Conservation (phyloP, 768 basidiomycete species). For the Leccinum ochraceum region DNA sequence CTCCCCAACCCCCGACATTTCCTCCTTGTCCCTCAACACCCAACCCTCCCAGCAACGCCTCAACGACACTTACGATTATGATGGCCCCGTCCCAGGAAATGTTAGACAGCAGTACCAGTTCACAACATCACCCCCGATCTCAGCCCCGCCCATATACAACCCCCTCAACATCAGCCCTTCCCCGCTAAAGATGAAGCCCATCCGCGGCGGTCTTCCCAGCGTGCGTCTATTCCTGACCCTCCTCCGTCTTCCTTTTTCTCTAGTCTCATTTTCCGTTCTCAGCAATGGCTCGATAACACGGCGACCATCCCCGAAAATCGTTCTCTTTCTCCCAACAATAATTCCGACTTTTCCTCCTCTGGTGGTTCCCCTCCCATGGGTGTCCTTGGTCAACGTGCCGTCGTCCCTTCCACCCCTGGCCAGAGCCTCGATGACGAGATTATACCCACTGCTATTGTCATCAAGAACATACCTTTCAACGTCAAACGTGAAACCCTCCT, state of each 20-base stretch:
- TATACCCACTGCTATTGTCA: slow-evolving; percentile 98
- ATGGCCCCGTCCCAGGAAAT: slow-evolving; percentile 51
- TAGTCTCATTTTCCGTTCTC: slow-evolving; percentile 26
- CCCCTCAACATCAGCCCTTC: slow-evolving; percentile 62
- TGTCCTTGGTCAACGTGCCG: slow-evolving; percentile 43
- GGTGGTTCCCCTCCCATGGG: slow-evolving; percentile 75
- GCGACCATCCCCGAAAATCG: slow-evolving; percentile 59
- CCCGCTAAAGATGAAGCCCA: slow-evolving; percentile 73
- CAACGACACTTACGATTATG: slow-evolving; percentile 86
- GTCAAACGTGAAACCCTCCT: slow-evolving; percentile 96
- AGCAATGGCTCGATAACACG: slow-evolving; percentile 88
- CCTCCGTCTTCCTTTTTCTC: slow-evolving; percentile 21
- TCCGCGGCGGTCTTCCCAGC: slow-evolving; percentile 69
- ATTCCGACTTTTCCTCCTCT: slow-evolving; percentile 86
- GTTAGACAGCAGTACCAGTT: slow-evolving; percentile 69
- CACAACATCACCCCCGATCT: slow-evolving; percentile 60
- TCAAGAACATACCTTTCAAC: slow-evolving; percentile 99
- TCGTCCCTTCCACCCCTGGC: slow-evolving; percentile 51
- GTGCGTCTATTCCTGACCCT: slow-evolving; percentile 45
- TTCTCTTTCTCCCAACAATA: slow-evolving; percentile 82
- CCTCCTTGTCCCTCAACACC: slow-evolving; percentile 70
- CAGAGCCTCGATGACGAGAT: slow-evolving; percentile 79
- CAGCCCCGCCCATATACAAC: slow-evolving; percentile 48
- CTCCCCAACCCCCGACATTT: slow-evolving; percentile 76
- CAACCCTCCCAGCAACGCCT: slow-evolving; percentile 70